A percentile compares a stretch with the other conserved stretches of the same genome.
These are phyloP conservation scores for Aspergillus quadricinctus DNA, from an alignment of 2,329 filamentous ascomycete genomes.

Conservation along the genomic window DNA sequence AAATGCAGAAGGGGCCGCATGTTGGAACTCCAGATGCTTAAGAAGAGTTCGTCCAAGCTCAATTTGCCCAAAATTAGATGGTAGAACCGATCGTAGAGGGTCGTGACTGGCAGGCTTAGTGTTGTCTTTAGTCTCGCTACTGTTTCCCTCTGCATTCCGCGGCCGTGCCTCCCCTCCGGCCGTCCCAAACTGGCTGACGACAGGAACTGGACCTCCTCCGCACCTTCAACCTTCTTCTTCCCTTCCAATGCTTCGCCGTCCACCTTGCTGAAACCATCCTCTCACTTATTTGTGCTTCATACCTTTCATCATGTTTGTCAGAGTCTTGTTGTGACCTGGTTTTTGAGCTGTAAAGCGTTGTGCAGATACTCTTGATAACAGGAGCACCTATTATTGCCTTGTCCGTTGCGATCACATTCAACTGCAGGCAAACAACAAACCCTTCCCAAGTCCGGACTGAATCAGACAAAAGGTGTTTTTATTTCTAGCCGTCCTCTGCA, in stretches of 20 bases:
- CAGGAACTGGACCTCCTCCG: neutral
- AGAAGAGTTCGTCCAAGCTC: neutral
- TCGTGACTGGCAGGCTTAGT: neutral
- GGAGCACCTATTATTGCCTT: neutral
- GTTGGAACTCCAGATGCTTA: neutral
- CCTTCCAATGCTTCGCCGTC: neutral
- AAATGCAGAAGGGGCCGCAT: neutral
- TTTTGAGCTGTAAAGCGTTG: neutral
- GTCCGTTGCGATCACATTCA: slow-evolving; percentile 5
- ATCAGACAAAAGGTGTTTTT: neutral
- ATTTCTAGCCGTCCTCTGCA: neutral
- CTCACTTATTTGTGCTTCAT: neutral
- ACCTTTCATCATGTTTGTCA: neutral
- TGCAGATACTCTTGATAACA: slow-evolving; percentile 7
- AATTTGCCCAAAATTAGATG: neutral
- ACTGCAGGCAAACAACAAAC: neutral
- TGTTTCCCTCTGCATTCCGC: neutral
- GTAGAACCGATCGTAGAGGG: neutral
- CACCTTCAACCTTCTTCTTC: neutral
- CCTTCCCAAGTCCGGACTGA: neutral
- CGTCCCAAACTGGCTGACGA: neutral
- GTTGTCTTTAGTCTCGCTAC: neutral
- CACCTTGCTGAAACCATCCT: neutral
- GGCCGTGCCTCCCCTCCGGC: neutral
- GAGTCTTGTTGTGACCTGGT: slow-evolving; percentile 1